Evolutionary conservation across 371 early-diverging fungal species (phyloP), one percentile per base, ranked within the genome.

Genomic region (Apophysomyces elegans): DNA sequence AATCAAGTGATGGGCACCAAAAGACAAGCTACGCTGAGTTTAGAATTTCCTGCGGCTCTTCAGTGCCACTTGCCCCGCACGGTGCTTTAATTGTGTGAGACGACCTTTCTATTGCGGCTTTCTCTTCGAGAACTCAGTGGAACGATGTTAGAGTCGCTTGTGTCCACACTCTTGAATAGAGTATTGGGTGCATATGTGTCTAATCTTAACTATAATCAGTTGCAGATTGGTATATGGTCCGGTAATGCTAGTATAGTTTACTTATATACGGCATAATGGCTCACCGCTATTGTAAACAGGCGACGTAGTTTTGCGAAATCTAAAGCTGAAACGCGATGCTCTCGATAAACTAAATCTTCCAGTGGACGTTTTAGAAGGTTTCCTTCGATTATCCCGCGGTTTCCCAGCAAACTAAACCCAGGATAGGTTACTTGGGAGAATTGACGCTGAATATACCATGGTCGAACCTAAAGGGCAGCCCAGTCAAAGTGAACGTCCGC

Each of bases 191-290:
- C 94, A 65, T 97, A 97, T 86, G 96, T 98, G 50, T 92, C 91
- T 39, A 97, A 98, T 76, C 86, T 99, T 45, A 96, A 97, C 70
- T 91, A 94, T 54, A 94, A 91, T 63, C 98, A 99, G 81, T 88
- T 99, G 62, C 95, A 93, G 73, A 88, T 99, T 65, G 98, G 94
- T 39, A 94, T 99, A 61, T 99, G 98, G 98, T 90, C 89, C 71
- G 99, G 98, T 94, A 90, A 18, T 3, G 58, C 21, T 44, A 56
- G 41, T 5, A 13, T 13, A 41, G 13, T 21, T 16, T 26, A 37
- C 54, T 16, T 16, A 13, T 26, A 35, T 58, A 35, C 7, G 1
- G 43, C 7, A n/a, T 26, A 60, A 39, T 32, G 1, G 18, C 60
- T 44, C 18, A 60, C 18, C 13, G 43, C 41, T 16, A 13, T 60